Conservation (phyloP, 2,329 filamentous ascomycete genomes). For the Alternaria solani region DNA sequence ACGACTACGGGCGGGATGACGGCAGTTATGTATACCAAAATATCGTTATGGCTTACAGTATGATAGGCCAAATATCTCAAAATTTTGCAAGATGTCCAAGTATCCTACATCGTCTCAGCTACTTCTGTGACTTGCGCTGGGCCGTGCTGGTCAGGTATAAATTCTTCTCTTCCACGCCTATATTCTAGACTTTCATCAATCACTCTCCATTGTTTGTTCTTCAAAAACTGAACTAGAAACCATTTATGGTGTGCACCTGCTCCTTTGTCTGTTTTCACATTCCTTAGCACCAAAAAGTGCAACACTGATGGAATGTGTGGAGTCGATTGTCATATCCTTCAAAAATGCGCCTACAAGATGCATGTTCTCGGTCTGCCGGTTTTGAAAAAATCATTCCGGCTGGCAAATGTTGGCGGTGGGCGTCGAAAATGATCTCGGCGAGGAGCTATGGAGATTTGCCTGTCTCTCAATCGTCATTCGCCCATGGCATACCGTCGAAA, state of each 20-base stretch:
- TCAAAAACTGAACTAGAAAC: neutral
- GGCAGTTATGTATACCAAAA: neutral
- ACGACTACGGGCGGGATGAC: neutral
- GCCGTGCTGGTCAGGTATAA: neutral
- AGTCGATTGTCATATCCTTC: neutral
- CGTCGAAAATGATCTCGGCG: neutral
- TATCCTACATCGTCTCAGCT: neutral
- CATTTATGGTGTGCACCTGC: neutral
- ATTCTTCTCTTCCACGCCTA: neutral
- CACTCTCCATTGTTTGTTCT: neutral
- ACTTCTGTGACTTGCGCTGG: neutral
- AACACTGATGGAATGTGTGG: neutral
- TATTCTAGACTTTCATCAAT: neutral
- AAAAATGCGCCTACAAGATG: neutral
- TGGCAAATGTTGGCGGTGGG: neutral
- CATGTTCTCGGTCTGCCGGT: neutral
- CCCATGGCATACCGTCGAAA: too few relatives aligned
- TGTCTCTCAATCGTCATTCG: too few relatives aligned
- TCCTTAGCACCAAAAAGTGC: too few relatives aligned
- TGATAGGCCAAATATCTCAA: neutral
- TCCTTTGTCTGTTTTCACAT: too few relatives aligned
- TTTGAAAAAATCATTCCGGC: neutral
- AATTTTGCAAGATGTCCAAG: neutral
- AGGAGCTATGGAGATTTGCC: too few relatives aligned
- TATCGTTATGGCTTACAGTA: neutral